Evolutionary conservation across 441 rosid genomes (phyloP).

Genomic region (Populus hybrid): DNA sequence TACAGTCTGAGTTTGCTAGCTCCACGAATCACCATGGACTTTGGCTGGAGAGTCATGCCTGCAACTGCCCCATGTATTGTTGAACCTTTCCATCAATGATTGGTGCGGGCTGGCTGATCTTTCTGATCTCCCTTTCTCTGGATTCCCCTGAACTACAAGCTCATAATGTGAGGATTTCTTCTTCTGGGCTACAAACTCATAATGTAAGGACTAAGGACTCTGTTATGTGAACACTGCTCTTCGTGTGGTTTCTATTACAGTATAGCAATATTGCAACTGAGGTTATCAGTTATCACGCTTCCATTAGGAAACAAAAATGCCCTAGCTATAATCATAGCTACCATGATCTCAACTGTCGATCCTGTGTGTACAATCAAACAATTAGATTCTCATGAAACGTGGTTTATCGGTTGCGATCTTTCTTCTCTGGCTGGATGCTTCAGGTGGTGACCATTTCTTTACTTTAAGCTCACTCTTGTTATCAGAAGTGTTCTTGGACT

Average conservation of each 20-base stretch:
- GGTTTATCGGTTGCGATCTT: conserved; percentile 21
- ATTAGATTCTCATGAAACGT: conserved; percentile 17
- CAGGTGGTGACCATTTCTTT: conserved; percentile 20
- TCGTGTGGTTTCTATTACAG: neutral
- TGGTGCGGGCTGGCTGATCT: neutral
- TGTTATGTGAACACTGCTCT: neutral
- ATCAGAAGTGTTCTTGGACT: conserved; percentile 23
- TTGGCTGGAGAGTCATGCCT: neutral
- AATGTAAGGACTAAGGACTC: neutral
- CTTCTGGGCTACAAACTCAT: neutral
- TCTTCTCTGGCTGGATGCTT: conserved; percentile 26
- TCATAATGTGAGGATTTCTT: neutral
- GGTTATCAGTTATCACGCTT: neutral
- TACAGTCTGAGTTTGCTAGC: neutral
- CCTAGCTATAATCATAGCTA: neutral
- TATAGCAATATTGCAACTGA: neutral
- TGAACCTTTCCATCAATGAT: neutral
- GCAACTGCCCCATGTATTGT: neutral
- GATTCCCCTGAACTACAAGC: neutral
- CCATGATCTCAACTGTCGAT: neutral
- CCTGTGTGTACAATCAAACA: neutral
- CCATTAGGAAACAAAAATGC: neutral
- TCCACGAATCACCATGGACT: neutral
- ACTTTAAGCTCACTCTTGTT: conserved; percentile 22
- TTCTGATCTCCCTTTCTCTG: neutral